Percentiles rank a stretch among this genome's conserved stretches.
phyloP scores from a whole-genome alignment of 495 filamentous ascomycete species.

The Podospora sp. region DNA sequence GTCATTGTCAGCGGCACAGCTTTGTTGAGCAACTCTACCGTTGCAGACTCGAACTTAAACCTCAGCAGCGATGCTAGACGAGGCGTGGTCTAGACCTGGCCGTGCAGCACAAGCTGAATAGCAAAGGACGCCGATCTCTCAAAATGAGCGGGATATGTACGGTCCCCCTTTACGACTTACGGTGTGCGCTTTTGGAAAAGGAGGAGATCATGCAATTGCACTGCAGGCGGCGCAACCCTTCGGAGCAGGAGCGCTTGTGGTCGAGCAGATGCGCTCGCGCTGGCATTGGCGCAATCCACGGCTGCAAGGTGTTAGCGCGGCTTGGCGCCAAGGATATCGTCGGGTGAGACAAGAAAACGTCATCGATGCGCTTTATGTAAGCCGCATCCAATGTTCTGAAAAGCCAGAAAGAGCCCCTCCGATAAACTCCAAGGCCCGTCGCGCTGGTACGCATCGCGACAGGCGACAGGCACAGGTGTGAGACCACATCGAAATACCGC shows the following conservation, averaged over 20 bases:
- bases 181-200: neutral
- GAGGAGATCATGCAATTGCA: neutral
- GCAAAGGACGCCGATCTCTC: neutral
- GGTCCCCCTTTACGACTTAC: neutral
- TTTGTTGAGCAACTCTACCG: neutral
- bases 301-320: neutral
- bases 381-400: neutral
- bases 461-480: neutral
- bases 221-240: neutral
- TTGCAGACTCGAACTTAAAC: neutral
- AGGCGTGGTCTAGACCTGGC: slow-evolving; percentile 1
- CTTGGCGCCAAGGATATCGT: neutral
- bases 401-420: neutral
- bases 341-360: neutral
- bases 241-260: neutral
- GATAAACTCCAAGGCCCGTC: neutral
- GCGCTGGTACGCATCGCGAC: neutral
- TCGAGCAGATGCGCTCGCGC: neutral
- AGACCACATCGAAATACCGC: neutral
- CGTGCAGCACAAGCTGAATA: neutral
- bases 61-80: neutral
- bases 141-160: neutral
- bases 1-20: slow-evolving; percentile 22
- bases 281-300: neutral
- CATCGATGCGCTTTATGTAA: neutral